Conservation (phyloP, 306 rosid species). For the Urtica urens region DNA sequence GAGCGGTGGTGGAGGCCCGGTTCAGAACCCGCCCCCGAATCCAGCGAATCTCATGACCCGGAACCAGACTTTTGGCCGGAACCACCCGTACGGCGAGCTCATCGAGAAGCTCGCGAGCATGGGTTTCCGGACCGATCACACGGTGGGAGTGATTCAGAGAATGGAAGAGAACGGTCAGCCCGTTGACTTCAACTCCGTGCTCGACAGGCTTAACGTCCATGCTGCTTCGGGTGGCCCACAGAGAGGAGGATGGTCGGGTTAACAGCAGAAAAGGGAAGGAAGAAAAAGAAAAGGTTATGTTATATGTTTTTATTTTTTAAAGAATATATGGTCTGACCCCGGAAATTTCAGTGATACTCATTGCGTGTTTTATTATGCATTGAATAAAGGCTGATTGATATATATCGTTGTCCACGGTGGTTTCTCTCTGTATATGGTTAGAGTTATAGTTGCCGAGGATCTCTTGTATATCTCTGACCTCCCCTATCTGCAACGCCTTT, state of each 20-base stretch:
- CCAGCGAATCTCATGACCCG: constrained; percentile 31
- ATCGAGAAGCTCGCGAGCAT: constrained; percentile 70
- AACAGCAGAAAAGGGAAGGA: no score
- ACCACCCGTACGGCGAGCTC: constrained; percentile 71
- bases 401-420: constrained; percentile 27
- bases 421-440: constrained; percentile 25
- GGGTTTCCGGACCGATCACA: constrained; percentile 85
- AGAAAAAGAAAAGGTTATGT: no score
- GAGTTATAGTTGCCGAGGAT: constrained; percentile 13
- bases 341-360: constrained; percentile 21
- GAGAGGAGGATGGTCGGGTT: constrained; percentile 80
- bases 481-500: constrained; percentile 1
- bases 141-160: constrained; percentile 72
- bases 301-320: neutral
- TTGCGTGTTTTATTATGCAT: constrained; percentile 91
- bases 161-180: constrained; percentile 93
- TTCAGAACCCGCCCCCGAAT: neutral
- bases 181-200: constrained; percentile 74
- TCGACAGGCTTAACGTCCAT: constrained; percentile 72
- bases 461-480: constrained; percentile 16
- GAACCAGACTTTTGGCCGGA: constrained; percentile 53
- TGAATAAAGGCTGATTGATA: constrained; percentile 67
- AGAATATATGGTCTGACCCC: constrained; percentile 10
- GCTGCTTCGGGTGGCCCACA: constrained; percentile 57
- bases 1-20: constrained; percentile 46